Percentiles rank a stretch among this genome's conserved stretches.
Conservation (phyloP, 352 stramenopile genomes). For the Phytophthora europaea region DNA sequence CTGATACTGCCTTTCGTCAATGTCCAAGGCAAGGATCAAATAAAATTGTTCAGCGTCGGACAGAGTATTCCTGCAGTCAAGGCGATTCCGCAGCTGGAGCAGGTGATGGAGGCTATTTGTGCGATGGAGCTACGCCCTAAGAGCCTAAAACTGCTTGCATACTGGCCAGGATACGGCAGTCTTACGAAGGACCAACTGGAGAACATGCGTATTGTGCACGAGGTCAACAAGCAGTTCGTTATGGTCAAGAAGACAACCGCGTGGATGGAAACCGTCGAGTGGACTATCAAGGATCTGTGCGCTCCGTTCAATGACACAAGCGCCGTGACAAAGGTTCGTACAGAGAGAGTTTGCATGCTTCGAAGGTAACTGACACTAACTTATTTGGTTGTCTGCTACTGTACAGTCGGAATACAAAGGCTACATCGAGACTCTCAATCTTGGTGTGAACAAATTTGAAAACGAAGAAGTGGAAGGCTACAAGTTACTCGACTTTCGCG, state of each 20-base stretch:
- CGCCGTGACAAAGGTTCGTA: background rate
- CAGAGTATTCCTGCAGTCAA: background rate
- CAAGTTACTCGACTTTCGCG: no score
- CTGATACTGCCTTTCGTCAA: background rate
- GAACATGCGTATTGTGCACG: background rate
- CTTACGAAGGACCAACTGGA: background rate
- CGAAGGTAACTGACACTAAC: background rate
- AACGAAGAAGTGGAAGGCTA: no score
- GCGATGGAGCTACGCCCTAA: background rate
- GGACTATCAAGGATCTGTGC: background rate
- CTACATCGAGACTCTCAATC: no score
- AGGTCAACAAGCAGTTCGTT: background rate
- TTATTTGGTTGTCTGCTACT: background rate
- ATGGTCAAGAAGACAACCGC: background rate
- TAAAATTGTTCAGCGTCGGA: background rate
- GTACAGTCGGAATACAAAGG: background rate
- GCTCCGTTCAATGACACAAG: background rate
- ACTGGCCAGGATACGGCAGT: slow-evolving; percentile 6
- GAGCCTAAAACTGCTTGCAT: background rate
- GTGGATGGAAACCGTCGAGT: background rate
- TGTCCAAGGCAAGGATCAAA: background rate
- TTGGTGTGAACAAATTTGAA: no score
- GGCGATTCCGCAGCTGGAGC: background rate
- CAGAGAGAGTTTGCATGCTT: background rate
- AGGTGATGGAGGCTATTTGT: background rate